Evolutionary conservation across 1,139 yeast genomes (phyloP), one percentile per base, ranked within the genome.

Genomic region (Hansenula sp.): DNA sequence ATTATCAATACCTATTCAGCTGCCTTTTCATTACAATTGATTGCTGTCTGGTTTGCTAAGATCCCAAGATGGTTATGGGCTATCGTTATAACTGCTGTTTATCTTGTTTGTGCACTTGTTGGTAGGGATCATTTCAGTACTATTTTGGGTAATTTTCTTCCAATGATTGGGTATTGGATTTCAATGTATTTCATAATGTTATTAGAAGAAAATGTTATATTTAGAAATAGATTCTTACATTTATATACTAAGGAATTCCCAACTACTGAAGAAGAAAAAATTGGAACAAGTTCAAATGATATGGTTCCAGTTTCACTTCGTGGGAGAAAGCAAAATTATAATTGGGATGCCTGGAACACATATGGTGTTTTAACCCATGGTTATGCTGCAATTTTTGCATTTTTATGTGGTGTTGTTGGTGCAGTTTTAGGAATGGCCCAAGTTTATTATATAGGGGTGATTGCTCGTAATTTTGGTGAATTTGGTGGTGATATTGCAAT

Each of bases 111-210:
- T 61, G 84, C 93, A 1, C 60, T 84, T 43, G 93, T 80, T 12
- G 97, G 97, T 11, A 75, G 88, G 56, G 70, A 85, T 62, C 79
- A 81, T 55, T 85, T 90, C 60, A 74, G 90, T 38, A 73, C 81
- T 4, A 88, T 89, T 49, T 70, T 90, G 58, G 80, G 90, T n/a
- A 90, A 89, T 59, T 90, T 90, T 68, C 70, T 90, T 54, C 96
- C 97, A 10, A 89, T 90, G 96, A 79, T 90, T 48, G 96, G 96
- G 1, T 90, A 90, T 66, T 90, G 97, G 97, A 77, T 87, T 43
- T 81, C 93, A 43, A 87, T 90, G 69, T 90, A 89, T 63, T 79
- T 85, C 56, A 77, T 79, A 25, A 65, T 89, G 42, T 65, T 89
- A 38, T 50, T 87, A 3, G 91, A 87, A 57, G 97, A 90, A 60